These are phyloP conservation scores for Colletotrichum cuscutae DNA, from an alignment of 2,329 filamentous ascomycete species.

Conservation along the genomic window DNA sequence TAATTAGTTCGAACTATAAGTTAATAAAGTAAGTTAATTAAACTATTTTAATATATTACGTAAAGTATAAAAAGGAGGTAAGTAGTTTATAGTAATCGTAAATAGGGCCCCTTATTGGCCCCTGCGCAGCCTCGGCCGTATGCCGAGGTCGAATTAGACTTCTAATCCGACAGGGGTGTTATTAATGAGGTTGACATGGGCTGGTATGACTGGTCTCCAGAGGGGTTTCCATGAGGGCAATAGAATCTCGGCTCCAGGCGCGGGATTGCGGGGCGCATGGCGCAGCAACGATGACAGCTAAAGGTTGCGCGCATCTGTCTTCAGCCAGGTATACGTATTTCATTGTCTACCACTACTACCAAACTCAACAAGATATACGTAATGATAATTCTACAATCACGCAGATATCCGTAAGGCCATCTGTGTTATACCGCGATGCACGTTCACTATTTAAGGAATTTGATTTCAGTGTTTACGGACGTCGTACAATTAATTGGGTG, in stretches of 20 bases:
- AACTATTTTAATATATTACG: too few relatives aligned
- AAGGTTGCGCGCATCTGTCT: too few relatives aligned
- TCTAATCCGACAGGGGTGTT: too few relatives aligned
- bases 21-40: too few relatives aligned
- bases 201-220: constrained; percentile 38
- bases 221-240: neutral
- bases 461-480: too few relatives aligned
- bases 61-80: too few relatives aligned
- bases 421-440: neutral
- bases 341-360: neutral
- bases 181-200: constrained; percentile 40
- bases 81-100: too few relatives aligned
- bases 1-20: too few relatives aligned
- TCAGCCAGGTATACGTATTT: neutral
- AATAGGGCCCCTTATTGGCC: too few relatives aligned
- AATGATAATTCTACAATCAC: neutral
- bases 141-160: too few relatives aligned
- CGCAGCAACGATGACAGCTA: neutral
- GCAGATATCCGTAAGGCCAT: neutral
- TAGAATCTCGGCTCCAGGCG: neutral
- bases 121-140: too few relatives aligned
- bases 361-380: neutral
- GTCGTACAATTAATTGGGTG: too few relatives aligned
- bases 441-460: neutral
- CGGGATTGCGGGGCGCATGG: neutral